These are phyloP conservation scores for Cadophora sp. DNA, from an alignment of 2,329 filamentous ascomycete species.

Conservation along the genomic window DNA sequence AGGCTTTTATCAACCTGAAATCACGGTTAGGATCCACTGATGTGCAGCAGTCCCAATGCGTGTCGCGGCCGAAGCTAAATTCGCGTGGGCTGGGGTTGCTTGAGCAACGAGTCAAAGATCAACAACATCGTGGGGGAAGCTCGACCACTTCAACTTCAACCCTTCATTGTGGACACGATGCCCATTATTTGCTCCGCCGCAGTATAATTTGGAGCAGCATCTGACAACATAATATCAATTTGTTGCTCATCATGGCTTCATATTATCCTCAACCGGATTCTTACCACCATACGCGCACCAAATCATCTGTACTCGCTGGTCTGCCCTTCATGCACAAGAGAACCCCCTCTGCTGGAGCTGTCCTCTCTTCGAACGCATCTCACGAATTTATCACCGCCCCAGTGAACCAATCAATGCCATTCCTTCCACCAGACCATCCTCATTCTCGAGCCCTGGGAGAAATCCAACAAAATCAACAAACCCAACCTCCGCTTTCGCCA, in stretches of 20 bases:
- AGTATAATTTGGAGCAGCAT: conserved; percentile 31
- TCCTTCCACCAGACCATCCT: conserved; percentile 46
- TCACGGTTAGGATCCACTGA: conserved; percentile 1
- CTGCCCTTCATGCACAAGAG: conserved; percentile 45
- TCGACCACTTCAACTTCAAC: background rate
- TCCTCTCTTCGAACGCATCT: conserved; percentile 33
- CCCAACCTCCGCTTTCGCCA: conserved; percentile 49
- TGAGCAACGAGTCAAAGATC: conserved; percentile 17
- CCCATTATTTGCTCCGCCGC: conserved; percentile 27
- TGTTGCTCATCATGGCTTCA: conserved; percentile 41
- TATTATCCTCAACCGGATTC: conserved; percentile 36
- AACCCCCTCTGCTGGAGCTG: conserved; percentile 39
- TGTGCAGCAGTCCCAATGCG: conserved; percentile 7
- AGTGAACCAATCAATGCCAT: conserved; percentile 39
- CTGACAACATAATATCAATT: conserved; percentile 22
- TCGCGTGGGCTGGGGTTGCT: background rate
- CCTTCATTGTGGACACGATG: conserved; percentile 31
- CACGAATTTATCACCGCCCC: conserved; percentile 35
- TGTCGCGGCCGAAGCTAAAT: background rate
- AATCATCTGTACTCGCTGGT: conserved; percentile 41
- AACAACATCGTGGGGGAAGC: conserved; percentile 17
- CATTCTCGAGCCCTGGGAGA: conserved; percentile 59
- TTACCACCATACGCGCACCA: conserved; percentile 41
- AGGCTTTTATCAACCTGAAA: background rate
- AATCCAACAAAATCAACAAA: conserved; percentile 60